These are phyloP conservation scores for Coniochaeta pulveracea DNA, from an alignment of 2,329 filamentous ascomycete species.

Conservation along the genomic window DNA sequence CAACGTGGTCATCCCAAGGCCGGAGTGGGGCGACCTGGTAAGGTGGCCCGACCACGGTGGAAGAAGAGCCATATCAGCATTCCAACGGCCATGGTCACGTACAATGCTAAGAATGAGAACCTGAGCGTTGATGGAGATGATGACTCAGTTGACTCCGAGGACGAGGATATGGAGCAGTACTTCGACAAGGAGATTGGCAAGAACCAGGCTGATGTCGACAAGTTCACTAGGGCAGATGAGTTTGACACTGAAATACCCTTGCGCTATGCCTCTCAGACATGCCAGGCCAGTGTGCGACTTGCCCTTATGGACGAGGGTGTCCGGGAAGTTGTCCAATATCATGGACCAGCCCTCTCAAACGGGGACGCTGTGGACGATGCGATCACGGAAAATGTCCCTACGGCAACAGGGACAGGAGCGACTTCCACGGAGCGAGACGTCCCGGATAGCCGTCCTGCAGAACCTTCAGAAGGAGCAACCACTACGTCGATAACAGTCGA, in stretches of 20 bases:
- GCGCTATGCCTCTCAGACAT: slow-evolving; percentile 34
- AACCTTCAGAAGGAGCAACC: too few species aligned
- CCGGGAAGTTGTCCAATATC: too few species aligned
- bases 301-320: slow-evolving; percentile 14
- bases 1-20: too few species aligned
- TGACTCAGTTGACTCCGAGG: slow-evolving; percentile 40
- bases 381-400: too few species aligned
- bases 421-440: too few species aligned
- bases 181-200: slow-evolving; percentile 42
- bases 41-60: too few species aligned
- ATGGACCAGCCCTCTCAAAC: too few species aligned
- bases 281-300: slow-evolving; percentile 36
- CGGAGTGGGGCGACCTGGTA: not conserved
- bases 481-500: too few species aligned
- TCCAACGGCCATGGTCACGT: not conserved
- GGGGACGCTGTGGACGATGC: too few species aligned
- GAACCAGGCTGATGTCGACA: slow-evolving; percentile 35
- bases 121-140: too few species aligned
- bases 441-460: too few species aligned
- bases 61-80: slow-evolving; percentile 16
- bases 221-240: slow-evolving; percentile 26
- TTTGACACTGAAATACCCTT: slow-evolving; percentile 29
- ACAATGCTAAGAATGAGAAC: not conserved
- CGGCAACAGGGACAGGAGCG: too few species aligned
- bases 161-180: slow-evolving; percentile 47